phyloP scores from a whole-genome alignment of 192 early-diverging fungal genomes.

The Coemansia sp. region DNA sequence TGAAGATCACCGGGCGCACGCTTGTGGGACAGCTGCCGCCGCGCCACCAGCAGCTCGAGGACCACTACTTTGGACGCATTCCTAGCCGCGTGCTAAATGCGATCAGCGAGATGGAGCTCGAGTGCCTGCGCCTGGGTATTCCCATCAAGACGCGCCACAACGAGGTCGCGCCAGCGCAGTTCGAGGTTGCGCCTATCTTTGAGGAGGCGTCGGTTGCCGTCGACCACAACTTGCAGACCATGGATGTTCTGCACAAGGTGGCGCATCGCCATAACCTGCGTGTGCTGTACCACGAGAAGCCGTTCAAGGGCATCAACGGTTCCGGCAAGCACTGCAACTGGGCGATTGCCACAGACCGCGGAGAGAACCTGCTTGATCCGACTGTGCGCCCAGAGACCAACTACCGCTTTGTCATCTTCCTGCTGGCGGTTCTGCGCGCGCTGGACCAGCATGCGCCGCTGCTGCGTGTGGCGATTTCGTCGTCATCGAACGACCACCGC shows the following conservation, averaged over 20 bases:
- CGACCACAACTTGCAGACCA: conserved; percentile 97
- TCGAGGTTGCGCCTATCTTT: conserved; percentile 98
- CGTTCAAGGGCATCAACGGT: conserved; percentile 98
- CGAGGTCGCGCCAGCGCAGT: conserved; percentile 98
- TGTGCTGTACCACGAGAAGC: conserved; percentile 99
- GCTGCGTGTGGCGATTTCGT: conserved; percentile 88
- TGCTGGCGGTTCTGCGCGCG: conserved; percentile 87
- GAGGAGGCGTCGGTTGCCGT: conserved; percentile 94
- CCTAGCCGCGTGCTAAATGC: conserved; percentile 87
- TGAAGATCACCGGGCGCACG: conserved; percentile 95
- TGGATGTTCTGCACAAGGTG: conserved; percentile 96
- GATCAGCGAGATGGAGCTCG: conserved; percentile 93
- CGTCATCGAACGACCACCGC: conserved; percentile 96
- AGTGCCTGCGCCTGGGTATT: conserved; percentile 90
- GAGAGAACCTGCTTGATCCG: conserved; percentile 97
- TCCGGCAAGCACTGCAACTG: conserved; percentile 99
- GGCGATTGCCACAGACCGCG: conserved; percentile 89
- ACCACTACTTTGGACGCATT: conserved; percentile 99
- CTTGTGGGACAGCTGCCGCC: conserved; percentile 92
- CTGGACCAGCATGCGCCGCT: conserved; percentile 90
- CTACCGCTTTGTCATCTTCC: conserved; percentile 95
- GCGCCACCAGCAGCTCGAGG: conserved; percentile 98
- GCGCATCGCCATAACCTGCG: conserved; percentile 97
- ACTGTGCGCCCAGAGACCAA: conserved; percentile 97
- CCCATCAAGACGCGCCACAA: conserved; percentile 99